Percentiles rank a stretch among this genome's conserved stretches.
phyloP scores from a whole-genome alignment of 163 green algal genomes.

The Scenedesmus sp. region DNA sequence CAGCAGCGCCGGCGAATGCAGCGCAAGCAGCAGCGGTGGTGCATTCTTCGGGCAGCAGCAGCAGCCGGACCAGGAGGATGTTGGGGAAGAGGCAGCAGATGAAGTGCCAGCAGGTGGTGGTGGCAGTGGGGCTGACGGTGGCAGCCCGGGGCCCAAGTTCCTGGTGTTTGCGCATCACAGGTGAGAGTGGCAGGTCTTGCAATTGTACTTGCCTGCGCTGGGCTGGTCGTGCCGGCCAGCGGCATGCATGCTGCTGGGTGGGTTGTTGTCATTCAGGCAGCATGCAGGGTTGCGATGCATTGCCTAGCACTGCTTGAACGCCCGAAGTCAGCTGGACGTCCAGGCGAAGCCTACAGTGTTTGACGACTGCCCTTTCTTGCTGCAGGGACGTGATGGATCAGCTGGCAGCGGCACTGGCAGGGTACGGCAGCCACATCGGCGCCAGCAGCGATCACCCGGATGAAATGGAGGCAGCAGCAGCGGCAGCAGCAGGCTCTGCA shows the following conservation, averaged over 20 bases:
- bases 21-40: background rate
- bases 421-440: slow-evolving; percentile 18
- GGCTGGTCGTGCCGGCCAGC: background rate
- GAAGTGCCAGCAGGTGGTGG: background rate
- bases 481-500: slow-evolving; percentile 27
- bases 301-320: no score
- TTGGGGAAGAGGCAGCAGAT: slow-evolving; percentile 19
- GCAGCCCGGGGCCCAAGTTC: slow-evolving; percentile 80
- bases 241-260: background rate
- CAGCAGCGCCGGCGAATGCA: background rate
- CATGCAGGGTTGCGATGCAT: no score
- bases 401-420: slow-evolving; percentile 53
- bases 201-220: background rate
- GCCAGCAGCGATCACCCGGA: slow-evolving; percentile 33
- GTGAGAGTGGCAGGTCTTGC: slow-evolving; percentile 53
- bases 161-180: slow-evolving; percentile 98
- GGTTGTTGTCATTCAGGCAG: no score
- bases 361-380: slow-evolving; percentile 55
- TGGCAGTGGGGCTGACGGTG: slow-evolving; percentile 8
- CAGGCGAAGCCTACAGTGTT: no score
- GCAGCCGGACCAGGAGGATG: slow-evolving; percentile 1
- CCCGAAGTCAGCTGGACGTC: no score
- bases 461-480: slow-evolving; percentile 21
- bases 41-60: background rate
- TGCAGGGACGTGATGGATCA: slow-evolving; percentile 89